Evolutionary conservation across 1,284 basidiomycete species (phyloP), one percentile per base, ranked within the genome.

Genomic region (Coniophora puteana): DNA sequence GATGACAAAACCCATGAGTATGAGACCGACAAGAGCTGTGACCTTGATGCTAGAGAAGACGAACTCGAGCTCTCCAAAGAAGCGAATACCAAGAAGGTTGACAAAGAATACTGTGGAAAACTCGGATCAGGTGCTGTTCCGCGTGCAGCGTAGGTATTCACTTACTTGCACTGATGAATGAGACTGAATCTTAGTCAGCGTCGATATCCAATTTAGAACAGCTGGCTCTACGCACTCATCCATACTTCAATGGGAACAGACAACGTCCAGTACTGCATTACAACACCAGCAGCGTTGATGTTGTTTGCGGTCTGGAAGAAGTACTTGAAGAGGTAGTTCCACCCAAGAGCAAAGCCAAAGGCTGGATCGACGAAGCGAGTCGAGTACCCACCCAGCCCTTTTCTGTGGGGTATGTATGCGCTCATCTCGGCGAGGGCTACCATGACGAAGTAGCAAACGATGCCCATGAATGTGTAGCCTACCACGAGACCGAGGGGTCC

Each of bases 301-400:
- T 41, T 45, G 22, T 43, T 41, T 4, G 42, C 41, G 10, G 44
- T 50, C 20, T 44, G 44, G 30, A 44, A 21, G n/a, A 46, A 40
- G 36, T 37, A 40, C 23, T 46, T 46, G 43, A 40, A 36, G 27
- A 46, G 35, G 37, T 43, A 59, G 47, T 66, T 65, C 58, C 63
- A 69, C 17, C 67, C 69, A 20, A 70, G 59, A 10, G 68, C 68
- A 42, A 74, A 72, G 12, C 67, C 69, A 38, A 70, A 65, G 2
- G 72, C 70, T 25, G 74, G 73, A 54, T 78, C 74, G 8, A 71
- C 61, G 45, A 68, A 71, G n/a, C 71, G 67, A 6, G 66, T 59
- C 3, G 67, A 65, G 45, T 70, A 68, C 3, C 68, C 67, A 32
- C 65, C 57, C 50, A 69, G 70, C 5, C 65, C 64, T 41, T 65